Evolutionary conservation across 2,329 filamentous ascomycete genomes (phyloP).

Genomic region (Fusarium napiforme): DNA sequence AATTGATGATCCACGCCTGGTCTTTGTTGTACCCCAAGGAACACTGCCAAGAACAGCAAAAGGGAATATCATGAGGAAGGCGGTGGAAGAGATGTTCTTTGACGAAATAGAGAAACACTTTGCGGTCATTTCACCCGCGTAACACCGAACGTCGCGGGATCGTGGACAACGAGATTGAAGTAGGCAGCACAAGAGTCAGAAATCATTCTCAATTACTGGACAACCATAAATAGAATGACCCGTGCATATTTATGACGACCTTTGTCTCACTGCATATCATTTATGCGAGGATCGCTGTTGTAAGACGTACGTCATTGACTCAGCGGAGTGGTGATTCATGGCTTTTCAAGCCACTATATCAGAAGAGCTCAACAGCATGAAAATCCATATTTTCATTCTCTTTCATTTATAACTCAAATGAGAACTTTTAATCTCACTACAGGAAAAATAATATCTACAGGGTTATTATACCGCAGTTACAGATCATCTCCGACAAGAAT

Average conservation of each 20-base stretch:
- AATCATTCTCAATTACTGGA: no score
- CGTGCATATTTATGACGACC: not conserved
- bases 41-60: conserved; percentile 1
- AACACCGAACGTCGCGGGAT: accelerated
- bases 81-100: not conserved
- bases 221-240: accelerated
- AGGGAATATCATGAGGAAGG: conserved; percentile 3
- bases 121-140: accelerated
- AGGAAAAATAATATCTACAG: not conserved
- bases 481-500: not conserved
- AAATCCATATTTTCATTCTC: accelerated
- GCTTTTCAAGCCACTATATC: conserved; percentile 1
- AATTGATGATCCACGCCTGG: not conserved
- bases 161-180: accelerated
- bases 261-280: not conserved
- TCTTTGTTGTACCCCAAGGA: not conserved
- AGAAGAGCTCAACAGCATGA: not conserved
- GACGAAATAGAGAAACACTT: not conserved
- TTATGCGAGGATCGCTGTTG: not conserved
- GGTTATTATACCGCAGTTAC: conserved; percentile 2
- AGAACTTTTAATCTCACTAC: not conserved
- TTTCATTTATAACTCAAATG: not conserved
- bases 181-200: no score
- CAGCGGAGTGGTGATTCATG: conserved; percentile 23
- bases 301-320: conserved; percentile 21